Evolutionary conservation across 495 filamentous ascomycete species (phyloP).

Genomic region (Durotheca rogersii): DNA sequence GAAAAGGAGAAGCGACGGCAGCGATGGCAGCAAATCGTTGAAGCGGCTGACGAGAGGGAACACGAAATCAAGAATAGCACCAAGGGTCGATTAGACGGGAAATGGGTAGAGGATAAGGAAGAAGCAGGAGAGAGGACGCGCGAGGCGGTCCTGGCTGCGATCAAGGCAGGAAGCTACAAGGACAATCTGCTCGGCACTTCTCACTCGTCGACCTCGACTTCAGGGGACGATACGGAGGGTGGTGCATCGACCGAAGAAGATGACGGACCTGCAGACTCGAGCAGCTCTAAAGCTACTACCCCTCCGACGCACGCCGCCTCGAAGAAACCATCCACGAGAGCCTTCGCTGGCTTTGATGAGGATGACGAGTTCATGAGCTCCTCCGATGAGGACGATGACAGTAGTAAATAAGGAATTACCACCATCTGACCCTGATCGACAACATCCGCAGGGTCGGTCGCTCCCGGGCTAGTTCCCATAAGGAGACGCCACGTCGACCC

Average conservation of each 20-base stretch:
- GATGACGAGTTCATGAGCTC: conserved; percentile 88
- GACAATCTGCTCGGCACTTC: conserved; percentile 51
- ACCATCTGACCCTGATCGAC: neutral
- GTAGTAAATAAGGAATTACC: conserved; percentile 5
- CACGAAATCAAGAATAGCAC: conserved; percentile 72
- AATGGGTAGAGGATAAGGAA: conserved; percentile 92
- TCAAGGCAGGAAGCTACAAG: conserved; percentile 64
- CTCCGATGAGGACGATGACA: conserved; percentile 61
- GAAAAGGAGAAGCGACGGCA: conserved; percentile 81
- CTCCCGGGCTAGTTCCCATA: too few species aligned
- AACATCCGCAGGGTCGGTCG: conserved; percentile 20
- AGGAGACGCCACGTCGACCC: too few species aligned
- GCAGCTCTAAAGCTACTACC: conserved; percentile 39
- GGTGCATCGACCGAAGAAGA: conserved; percentile 41
- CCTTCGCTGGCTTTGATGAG: conserved; percentile 84
- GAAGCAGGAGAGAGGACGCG: conserved; percentile 78
- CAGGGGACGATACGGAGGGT: conserved; percentile 43
- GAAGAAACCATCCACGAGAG: conserved; percentile 51
- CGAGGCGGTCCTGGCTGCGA: conserved; percentile 75
- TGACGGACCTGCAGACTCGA: conserved; percentile 35
- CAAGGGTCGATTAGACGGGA: conserved; percentile 74
- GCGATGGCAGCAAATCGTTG: conserved; percentile 82
- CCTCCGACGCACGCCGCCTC: conserved; percentile 39
- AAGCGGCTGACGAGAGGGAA: conserved; percentile 74
- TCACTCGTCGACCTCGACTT: conserved; percentile 46